Conservation (phyloP, 1,284 basidiomycete species). For the Ceratorhiza oryzae-sativae region DNA sequence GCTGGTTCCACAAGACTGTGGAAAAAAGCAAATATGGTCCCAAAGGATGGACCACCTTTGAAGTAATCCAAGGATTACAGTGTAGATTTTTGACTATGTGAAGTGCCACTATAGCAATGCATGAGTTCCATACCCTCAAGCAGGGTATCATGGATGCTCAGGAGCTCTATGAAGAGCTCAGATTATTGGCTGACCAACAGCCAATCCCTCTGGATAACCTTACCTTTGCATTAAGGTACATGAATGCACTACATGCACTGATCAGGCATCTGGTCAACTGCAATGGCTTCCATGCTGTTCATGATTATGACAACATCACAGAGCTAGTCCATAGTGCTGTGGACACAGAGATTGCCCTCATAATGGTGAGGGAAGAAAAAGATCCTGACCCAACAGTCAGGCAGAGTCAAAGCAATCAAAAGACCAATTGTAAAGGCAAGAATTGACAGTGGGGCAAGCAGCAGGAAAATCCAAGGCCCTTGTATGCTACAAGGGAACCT, state of each 20-base stretch:
- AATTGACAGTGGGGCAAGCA: neutral
- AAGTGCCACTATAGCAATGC: neutral
- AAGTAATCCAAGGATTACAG: constrained; percentile 6
- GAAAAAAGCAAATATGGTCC: neutral
- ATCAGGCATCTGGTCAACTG: neutral
- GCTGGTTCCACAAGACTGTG: constrained; percentile 1
- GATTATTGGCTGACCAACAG: neutral
- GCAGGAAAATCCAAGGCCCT: neutral
- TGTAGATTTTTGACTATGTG: neutral
- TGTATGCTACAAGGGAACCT: neutral
- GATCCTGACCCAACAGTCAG: neutral
- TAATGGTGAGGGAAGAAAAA: neutral
- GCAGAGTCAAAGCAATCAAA: neutral
- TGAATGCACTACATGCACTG: neutral
- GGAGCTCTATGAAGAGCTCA: neutral
- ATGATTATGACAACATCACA: neutral
- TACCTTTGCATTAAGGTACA: neutral
- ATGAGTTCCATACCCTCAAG: neutral
- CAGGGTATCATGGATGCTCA: neutral
- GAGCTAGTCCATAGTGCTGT: neutral
- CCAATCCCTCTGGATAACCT: neutral
- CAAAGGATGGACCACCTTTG: neutral
- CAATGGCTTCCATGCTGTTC: neutral
- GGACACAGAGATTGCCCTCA: neutral
- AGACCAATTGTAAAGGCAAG: neutral